Conservation (phyloP, 2,329 filamentous ascomycete species). For the Pseudofabraea citricarpa region DNA sequence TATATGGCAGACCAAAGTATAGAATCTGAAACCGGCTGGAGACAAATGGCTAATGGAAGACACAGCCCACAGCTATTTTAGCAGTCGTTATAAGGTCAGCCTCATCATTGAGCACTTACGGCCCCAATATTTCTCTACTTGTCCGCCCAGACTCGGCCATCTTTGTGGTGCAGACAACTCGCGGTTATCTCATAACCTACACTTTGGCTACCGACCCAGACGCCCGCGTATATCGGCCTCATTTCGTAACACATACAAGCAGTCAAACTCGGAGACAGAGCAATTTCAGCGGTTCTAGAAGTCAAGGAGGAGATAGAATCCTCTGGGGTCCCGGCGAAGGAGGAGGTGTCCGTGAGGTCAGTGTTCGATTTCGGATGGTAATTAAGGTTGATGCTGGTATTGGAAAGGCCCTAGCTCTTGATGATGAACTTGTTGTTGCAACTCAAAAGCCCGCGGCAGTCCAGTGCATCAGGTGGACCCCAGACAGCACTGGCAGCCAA, state of each 20-base stretch:
- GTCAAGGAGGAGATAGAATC: constrained; percentile 50
- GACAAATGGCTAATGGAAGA: constrained; percentile 9
- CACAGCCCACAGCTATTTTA: constrained; percentile 80
- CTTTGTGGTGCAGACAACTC: constrained; percentile 80
- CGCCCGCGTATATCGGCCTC: constrained; percentile 78
- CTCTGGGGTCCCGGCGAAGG: constrained; percentile 77
- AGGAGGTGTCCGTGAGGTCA: constrained; percentile 77
- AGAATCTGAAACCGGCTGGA: constrained; percentile 1
- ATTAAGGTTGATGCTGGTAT: constrained; percentile 98
- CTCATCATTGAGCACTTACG: constrained; percentile 76
- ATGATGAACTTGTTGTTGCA: constrained; percentile 88
- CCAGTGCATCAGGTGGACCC: constrained; percentile 93
- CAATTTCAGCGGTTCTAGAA: constrained; percentile 48
- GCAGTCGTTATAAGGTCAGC: constrained; percentile 79
- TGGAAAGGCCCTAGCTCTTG: constrained; percentile 77
- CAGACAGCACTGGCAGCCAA: constrained; percentile 75
- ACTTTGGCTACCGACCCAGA: constrained; percentile 81
- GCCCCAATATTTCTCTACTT: constrained; percentile 76
- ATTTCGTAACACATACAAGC: constrained; percentile 66
- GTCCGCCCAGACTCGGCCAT: constrained; percentile 90
- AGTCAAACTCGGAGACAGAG: constrained; percentile 58
- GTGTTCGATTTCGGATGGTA: constrained; percentile 90
- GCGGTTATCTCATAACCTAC: constrained; percentile 91
- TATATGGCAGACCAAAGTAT: constrained; percentile 94
- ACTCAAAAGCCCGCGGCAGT: constrained; percentile 90